Evolutionary conservation across 352 stramenopile genomes (phyloP).

Genomic region (Phytopythium oedochilum): DNA sequence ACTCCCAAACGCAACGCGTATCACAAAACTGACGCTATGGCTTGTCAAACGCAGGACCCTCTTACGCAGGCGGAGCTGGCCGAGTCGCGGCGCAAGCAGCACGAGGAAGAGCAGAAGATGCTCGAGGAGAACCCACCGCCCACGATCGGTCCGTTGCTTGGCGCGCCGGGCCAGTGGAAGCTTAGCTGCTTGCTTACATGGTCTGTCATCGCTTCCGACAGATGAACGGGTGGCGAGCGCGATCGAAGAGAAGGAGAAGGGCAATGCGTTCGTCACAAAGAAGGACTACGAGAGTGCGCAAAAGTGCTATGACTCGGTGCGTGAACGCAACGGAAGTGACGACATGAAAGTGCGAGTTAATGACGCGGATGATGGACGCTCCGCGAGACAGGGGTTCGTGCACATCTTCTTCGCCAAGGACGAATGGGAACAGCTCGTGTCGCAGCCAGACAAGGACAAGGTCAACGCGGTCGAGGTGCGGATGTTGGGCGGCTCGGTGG

Average conservation of each 20-base stretch:
- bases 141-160: conserved; percentile 49
- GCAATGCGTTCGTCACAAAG: conserved; percentile 55
- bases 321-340: not conserved
- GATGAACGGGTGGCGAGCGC: conserved; percentile 67
- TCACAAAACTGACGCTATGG: not conserved
- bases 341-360: not conserved
- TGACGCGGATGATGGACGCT: not conserved
- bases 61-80: conserved; percentile 77
- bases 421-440: conserved; percentile 78
- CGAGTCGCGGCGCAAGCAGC: conserved; percentile 75
- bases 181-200: not conserved
- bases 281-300: conserved; percentile 77
- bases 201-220: conserved; percentile 5
- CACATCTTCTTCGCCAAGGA: conserved; percentile 87
- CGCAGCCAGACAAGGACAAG: conserved; percentile 67
- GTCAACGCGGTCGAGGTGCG: conserved; percentile 75
- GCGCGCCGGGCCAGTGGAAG: not conserved
- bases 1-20: not conserved
- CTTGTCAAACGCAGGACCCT: conserved; percentile 35
- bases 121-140: conserved; percentile 79
- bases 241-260: conserved; percentile 77
- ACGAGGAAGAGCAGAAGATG: conserved; percentile 83
- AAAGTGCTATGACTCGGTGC: conserved; percentile 84
- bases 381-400: conserved; percentile 58
- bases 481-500: too few relatives aligned